These are phyloP conservation scores for Polygonum aviculare DNA, from an alignment of 148 eudicot species.

Conservation along the genomic window DNA sequence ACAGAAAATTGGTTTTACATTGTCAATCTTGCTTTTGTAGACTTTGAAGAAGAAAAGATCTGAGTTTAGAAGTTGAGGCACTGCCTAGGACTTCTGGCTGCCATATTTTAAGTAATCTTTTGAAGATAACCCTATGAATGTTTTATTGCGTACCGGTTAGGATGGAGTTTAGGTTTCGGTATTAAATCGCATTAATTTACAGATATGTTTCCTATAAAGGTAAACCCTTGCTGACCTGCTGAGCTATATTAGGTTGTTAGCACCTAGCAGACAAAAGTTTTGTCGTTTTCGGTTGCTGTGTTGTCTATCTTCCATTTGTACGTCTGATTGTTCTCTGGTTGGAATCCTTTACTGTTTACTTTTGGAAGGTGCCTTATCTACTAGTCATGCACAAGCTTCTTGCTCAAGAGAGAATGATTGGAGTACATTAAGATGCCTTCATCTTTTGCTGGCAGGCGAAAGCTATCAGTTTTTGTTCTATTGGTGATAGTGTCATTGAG, in stretches of 20 bases:
- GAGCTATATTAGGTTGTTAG: background rate
- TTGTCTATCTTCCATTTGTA: background rate
- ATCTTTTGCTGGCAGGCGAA: background rate
- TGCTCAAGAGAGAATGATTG: slow-evolving; percentile 1
- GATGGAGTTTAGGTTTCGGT: background rate
- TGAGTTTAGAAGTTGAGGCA: background rate
- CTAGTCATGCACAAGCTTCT: background rate
- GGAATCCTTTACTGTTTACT: background rate
- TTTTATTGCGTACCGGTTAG: background rate
- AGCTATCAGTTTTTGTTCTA: background rate
- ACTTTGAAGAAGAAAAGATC: background rate
- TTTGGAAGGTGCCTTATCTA: background rate
- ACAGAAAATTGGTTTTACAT: background rate
- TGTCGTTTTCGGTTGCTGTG: background rate
- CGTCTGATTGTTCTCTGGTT: background rate
- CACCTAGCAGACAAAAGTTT: background rate
- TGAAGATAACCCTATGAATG: background rate
- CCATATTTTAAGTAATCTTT: background rate
- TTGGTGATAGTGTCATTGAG: background rate
- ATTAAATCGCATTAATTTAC: background rate
- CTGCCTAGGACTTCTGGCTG: background rate
- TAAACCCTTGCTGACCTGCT: background rate
- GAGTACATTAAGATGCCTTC: background rate
- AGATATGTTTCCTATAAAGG: background rate
- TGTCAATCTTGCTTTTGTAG: background rate